Base-by-base conservation (phyloP, 805 yeast genomes). In the Candida namnaoensis region DNA sequence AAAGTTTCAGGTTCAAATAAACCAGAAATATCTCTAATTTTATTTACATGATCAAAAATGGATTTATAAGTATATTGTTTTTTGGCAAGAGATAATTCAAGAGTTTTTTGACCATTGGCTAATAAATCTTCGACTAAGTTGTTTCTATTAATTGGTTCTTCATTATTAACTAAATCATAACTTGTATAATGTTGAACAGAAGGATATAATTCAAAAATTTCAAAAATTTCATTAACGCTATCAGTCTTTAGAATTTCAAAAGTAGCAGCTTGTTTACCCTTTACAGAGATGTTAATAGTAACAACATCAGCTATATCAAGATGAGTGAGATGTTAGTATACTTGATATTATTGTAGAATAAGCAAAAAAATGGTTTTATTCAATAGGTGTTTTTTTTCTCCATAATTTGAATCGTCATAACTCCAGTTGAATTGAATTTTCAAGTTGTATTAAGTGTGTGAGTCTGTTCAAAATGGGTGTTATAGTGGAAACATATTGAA, bases 1-100 rank as follows among this genome's bases (percentile, higher is more conserved):
- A 71, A 59, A 11, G 71, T 61, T 30, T 66, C 65, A 32, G 70
- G 62, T 32, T 72, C 74, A 44, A 73, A 70, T 47, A 80, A 64
- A 4, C 78, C 80, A 35, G 74, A 68, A 38, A 68, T 64, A 42
- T 80, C 88, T 57, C 95, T 76, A 38, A 80, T 72, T 44, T 75
- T 75, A 39, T 65, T 57, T 35, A 87, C 57, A 58, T 88, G 95
- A 26, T 72, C 74, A 45, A 77, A 65, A 27, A 84, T 80, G 28
- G 71, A 65, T 36, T 72, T 67, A 56, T 76, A 80, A 44, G 71
- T 78, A 65, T 86, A 86, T 1, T 80, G 66, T 41, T 69, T 72
- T 43, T 75, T 75, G 34, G 61, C 68, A 46, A 85, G 57, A 14
- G 57, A 61, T 38, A 85, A 56, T 1, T 56, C 47, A n/a, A 76